phyloP scores from a whole-genome alignment of 306 rosid species.

The Quercus agrifolia region DNA sequence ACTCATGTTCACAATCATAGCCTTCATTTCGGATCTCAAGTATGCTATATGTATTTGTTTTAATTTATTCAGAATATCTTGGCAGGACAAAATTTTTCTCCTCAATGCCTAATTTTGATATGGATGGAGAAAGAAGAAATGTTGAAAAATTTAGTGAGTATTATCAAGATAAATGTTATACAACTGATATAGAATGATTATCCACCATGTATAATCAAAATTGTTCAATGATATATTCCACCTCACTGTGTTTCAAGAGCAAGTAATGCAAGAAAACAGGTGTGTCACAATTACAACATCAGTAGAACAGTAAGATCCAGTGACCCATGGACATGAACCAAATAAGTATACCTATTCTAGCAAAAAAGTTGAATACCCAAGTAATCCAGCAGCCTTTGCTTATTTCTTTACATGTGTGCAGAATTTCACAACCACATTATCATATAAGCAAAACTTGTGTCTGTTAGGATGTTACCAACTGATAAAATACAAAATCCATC shows the following conservation, averaged over 20 bases:
- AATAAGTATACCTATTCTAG: not conserved
- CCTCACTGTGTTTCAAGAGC: not conserved
- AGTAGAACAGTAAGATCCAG: not conserved
- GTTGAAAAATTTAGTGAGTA: no score
- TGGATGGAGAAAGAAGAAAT: no score
- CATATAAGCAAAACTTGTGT: not conserved
- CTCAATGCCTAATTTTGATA: no score
- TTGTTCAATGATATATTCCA: not conserved
- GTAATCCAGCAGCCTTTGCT: not conserved
- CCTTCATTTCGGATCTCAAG: no score
- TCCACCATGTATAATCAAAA: not conserved
- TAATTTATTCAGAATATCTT: no score
- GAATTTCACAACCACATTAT: not conserved
- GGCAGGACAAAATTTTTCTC: no score
- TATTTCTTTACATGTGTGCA: slow-evolving; percentile 3
- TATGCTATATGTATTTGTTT: no score
- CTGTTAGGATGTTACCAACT: not conserved
- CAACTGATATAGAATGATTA: no score
- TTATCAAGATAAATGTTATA: no score
- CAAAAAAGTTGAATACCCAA: not conserved
- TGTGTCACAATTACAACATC: not conserved
- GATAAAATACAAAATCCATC: not conserved
- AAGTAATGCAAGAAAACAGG: not conserved
- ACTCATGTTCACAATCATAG: no score
- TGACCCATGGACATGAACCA: not conserved